Conservation (phyloP, 2,329 filamentous ascomycete species). For the Epichloe brachyelytri region DNA sequence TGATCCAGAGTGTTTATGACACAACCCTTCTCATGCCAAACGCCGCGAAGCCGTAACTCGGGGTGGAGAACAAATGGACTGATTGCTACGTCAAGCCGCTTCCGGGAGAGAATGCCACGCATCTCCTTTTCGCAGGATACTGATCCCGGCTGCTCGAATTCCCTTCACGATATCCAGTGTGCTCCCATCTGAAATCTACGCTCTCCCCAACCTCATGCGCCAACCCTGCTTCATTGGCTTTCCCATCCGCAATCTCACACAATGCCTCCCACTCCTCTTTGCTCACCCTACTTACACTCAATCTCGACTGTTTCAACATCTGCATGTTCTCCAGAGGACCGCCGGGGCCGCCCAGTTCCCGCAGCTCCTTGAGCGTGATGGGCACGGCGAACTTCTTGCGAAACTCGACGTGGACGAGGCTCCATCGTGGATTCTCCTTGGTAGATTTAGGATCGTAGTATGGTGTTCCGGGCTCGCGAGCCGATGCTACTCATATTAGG, state of each 20-base stretch:
- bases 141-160: background rate
- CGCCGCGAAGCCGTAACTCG: too few species aligned
- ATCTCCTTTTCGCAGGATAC: background rate
- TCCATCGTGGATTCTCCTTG: constrained; percentile 51
- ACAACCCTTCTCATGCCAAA: too few species aligned
- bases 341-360: constrained; percentile 43
- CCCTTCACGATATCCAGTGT: background rate
- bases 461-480: constrained; percentile 30
- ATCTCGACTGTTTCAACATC: constrained; percentile 64
- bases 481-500: constrained; percentile 15
- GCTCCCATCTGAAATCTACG: background rate
- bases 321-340: constrained; percentile 62
- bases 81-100: too few species aligned
- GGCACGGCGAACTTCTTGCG: constrained; percentile 65
- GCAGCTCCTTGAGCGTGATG: constrained; percentile 60
- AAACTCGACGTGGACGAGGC: constrained; percentile 78
- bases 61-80: too few species aligned
- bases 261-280: constrained; percentile 53
- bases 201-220: constrained; percentile 19
- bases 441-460: constrained; percentile 75
- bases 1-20: too few species aligned
- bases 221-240: constrained; percentile 25
- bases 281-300: constrained; percentile 66
- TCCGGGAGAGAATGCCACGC: too few species aligned
- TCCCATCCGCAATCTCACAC: constrained; percentile 35